Evolutionary conservation across 1,284 basidiomycete genomes (phyloP), one percentile per base, ranked within the genome.

Genomic region (Ustilago cynodontis): DNA sequence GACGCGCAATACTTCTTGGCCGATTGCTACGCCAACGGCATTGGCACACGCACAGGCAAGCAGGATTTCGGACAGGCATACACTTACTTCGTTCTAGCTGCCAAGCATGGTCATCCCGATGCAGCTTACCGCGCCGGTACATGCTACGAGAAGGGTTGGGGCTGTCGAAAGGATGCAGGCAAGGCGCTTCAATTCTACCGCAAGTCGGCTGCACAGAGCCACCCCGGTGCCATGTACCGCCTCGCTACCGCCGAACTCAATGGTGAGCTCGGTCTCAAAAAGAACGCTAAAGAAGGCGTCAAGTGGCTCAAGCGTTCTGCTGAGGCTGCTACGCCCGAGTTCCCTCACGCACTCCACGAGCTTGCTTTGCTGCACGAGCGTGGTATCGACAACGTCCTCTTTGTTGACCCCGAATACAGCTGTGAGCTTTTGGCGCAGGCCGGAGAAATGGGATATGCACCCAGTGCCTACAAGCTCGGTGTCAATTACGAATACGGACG

Each of bases 401-500:
- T 98, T 87, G 92, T 96, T 78, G 96, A 99, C 86, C 91, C 92
- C 77, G 96, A 98, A 82, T 99, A 99, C 85, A 92, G 95, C 0
- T 92, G 93, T 11, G 96, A 99, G 87, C 89, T 99, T 14, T 88
- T 99, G 43, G 96, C 97, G 0, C 93, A 97, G 86, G 96, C 95
- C 22, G 91, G 93, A 0, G 96, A 99, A 87, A 89, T 99, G 54
- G 95, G 95, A 13, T 98, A 98, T 87, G 94, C 96, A 8, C 94
- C 96, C 2, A 94, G 93, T 82, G 96, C 96, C 50, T 95, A 96
- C 88, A 92, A 95, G 80, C 88, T 99, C 64, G 96, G 96, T 50
- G 96, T 99, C 87, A 98, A 96, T 87, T 99, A 99, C 87, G 96
- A 99, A 88, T 99, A 98, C 87, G 97, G 96, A 45, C 95, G 95